These are phyloP conservation scores for Angomonas ambiguus DNA, from an alignment of 208 protist species.

Conservation along the genomic window DNA sequence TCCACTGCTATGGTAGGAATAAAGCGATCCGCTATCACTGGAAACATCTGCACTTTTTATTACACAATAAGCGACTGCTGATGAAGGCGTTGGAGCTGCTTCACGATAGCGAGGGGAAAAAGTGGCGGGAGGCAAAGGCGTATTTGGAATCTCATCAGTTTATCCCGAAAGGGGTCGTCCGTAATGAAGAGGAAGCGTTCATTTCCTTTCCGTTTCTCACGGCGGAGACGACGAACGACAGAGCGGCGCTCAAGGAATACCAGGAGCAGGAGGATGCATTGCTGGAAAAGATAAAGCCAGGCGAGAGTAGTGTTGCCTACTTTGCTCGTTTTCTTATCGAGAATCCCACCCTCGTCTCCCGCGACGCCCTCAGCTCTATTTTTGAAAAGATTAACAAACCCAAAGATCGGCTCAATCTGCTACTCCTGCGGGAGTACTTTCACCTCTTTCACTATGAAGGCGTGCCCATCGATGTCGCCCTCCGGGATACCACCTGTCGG, in stretches of 20 bases:
- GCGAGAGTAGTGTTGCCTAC: constrained; percentile 22
- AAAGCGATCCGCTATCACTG: constrained; percentile 69
- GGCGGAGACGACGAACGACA: neutral
- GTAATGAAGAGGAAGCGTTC: constrained; percentile 19
- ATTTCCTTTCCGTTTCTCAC: neutral
- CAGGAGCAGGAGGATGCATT: constrained; percentile 7
- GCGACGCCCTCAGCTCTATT: constrained; percentile 57
- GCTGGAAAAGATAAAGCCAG: neutral
- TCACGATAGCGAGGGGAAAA: constrained; percentile 28
- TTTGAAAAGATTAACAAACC: constrained; percentile 74
- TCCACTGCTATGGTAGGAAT: constrained; percentile 23
- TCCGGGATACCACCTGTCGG: constrained; percentile 82
- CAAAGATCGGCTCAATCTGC: constrained; percentile 30
- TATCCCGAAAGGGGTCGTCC: constrained; percentile 21
- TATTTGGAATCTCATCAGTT: constrained; percentile 50
- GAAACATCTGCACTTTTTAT: constrained; percentile 80
- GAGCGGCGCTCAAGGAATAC: neutral
- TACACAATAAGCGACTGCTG: constrained; percentile 74
- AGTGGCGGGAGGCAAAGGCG: constrained; percentile 67
- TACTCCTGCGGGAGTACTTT: constrained; percentile 66
- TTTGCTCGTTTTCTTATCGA: constrained; percentile 77
- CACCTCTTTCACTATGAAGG: constrained; percentile 63
- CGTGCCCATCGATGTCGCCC: constrained; percentile 76
- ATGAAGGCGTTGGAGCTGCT: constrained; percentile 51
- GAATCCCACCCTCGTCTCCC: constrained; percentile 46